A percentile compares a stretch with the other conserved stretches of the same genome.
Conservation (phyloP, 2,329 filamentous ascomycete species). For the Xylariaceae sp. region DNA sequence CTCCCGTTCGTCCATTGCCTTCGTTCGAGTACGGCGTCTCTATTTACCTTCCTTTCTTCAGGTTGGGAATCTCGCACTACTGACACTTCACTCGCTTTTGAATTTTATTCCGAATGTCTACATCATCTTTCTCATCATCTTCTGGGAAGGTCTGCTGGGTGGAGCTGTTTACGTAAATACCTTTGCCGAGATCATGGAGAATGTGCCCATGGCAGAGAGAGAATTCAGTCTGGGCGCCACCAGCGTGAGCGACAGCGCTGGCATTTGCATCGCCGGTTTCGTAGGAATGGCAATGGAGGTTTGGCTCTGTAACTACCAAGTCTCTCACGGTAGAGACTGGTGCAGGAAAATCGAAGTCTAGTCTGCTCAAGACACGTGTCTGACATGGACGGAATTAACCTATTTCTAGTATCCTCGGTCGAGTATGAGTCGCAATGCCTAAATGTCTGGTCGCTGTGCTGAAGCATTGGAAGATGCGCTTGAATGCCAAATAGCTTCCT, state of each 20-base stretch:
- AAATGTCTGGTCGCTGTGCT: too few species aligned
- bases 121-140: constrained; percentile 78
- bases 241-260: constrained; percentile 86
- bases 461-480: too few species aligned
- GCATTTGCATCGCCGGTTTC: constrained; percentile 85
- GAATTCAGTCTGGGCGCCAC: constrained; percentile 91
- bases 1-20: constrained; percentile 86
- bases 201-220: constrained; percentile 70
- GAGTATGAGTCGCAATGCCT: too few species aligned
- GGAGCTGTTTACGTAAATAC: constrained; percentile 94
- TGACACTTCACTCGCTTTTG: constrained; percentile 74
- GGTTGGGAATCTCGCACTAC: constrained; percentile 69
- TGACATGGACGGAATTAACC: too few species aligned
- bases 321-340: constrained; percentile 73
- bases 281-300: constrained; percentile 81
- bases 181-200: constrained; percentile 90
- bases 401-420: too few species aligned
- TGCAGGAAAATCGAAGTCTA: constrained; percentile 55
- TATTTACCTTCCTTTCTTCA: constrained; percentile 84
- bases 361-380: too few species aligned
- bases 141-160: constrained; percentile 92
- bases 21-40: constrained; percentile 74
- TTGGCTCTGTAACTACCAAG: constrained; percentile 79
- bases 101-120: constrained; percentile 84
- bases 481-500: too few species aligned